Evolutionary conservation across 2,329 filamentous ascomycete genomes (phyloP).

Genomic region (Sphaerulina vaccinii): DNA sequence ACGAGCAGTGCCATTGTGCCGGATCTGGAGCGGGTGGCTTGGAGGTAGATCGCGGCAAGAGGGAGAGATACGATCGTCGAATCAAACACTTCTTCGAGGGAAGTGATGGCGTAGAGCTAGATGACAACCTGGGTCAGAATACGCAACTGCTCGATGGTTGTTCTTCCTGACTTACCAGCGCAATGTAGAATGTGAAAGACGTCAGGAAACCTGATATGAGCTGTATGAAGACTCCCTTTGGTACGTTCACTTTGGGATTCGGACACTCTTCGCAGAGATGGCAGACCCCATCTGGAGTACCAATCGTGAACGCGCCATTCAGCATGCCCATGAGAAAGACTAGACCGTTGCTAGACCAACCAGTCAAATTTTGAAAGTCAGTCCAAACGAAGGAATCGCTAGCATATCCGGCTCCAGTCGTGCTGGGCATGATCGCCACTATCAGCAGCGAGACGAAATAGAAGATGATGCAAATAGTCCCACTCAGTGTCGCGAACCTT

Average conservation of each 20-base stretch:
- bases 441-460: constrained; percentile 58
- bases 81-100: constrained; percentile 55
- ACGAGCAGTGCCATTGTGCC: constrained; percentile 48
- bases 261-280: constrained; percentile 67
- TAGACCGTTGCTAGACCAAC: constrained; percentile 52
- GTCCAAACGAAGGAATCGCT: constrained; percentile 43
- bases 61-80: constrained; percentile 49
- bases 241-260: constrained; percentile 51
- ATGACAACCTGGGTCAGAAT: too few species aligned
- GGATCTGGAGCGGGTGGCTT: constrained; percentile 43
- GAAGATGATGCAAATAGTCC: constrained; percentile 50
- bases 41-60: constrained; percentile 64
- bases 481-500: constrained; percentile 53
- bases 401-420: constrained; percentile 44
- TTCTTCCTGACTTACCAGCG: constrained; percentile 25
- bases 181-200: constrained; percentile 46
- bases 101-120: constrained; percentile 59
- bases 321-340: constrained; percentile 63
- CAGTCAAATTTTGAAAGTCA: constrained; percentile 45
- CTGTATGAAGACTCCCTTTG: constrained; percentile 54
- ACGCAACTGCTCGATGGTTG: too few species aligned
- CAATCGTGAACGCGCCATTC: constrained; percentile 65
- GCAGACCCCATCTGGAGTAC: constrained; percentile 61
- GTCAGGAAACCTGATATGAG: constrained; percentile 54
- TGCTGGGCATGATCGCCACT: constrained; percentile 55